A percentile compares a stretch with the other conserved stretches of the same genome.
phyloP scores from a whole-genome alignment of 805 yeast genomes.

The Lipomyces spencermartinsiae region DNA sequence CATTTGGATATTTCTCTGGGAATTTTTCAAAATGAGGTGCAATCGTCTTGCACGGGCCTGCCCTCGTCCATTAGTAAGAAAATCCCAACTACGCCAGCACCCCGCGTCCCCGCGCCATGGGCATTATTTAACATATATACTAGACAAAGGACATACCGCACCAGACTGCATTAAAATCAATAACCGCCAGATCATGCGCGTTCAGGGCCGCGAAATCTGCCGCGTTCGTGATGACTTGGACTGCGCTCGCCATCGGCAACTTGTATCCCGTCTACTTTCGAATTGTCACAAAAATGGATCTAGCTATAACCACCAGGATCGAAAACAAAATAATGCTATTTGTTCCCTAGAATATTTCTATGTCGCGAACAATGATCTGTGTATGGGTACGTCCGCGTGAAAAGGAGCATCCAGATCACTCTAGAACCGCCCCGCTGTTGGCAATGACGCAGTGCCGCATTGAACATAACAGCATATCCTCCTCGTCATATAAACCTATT shows the following conservation, averaged over 20 bases:
- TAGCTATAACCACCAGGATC: too few species aligned
- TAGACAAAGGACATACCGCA: constrained; percentile 21
- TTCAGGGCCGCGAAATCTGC: constrained; percentile 5
- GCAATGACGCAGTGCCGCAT: too few species aligned
- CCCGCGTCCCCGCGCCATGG: neutral
- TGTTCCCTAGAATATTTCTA: too few species aligned
- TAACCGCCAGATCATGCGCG: constrained; percentile 15
- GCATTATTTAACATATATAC: too few species aligned
- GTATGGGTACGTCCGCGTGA: neutral
- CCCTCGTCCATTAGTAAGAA: neutral
- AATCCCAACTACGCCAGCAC: neutral
- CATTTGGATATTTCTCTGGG: constrained; percentile 16
- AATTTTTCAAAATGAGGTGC: constrained; percentile 24
- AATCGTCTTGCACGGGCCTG: constrained; percentile 30
- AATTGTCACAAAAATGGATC: neutral
- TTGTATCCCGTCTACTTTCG: neutral
- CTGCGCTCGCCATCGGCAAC: neutral
- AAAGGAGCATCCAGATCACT: neutral
- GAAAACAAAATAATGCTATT: too few species aligned
- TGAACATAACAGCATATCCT: too few species aligned
- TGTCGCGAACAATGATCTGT: too few species aligned
- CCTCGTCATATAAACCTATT: too few species aligned
- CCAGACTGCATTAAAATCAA: constrained; percentile 32
- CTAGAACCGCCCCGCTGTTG: neutral
- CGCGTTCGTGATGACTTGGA: constrained; percentile 4